Evolutionary conservation across 2,329 filamentous ascomycete species (phyloP).

Genomic region (Akanthomyces lecanii): DNA sequence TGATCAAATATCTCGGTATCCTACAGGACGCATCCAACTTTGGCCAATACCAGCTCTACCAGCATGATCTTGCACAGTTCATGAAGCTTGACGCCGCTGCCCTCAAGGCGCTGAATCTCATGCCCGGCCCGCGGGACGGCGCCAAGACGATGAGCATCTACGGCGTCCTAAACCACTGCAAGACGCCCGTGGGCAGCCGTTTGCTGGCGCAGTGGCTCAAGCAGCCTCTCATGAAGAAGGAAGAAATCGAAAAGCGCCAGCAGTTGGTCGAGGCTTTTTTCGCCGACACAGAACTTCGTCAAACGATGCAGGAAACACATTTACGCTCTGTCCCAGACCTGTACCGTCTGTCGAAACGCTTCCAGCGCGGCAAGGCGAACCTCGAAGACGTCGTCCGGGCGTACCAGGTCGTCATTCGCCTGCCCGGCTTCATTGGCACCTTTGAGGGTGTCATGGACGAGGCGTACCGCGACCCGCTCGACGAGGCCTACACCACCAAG

Average conservation of each 20-base stretch:
- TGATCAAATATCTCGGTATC: slow-evolving; percentile 91
- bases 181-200: slow-evolving; percentile 87
- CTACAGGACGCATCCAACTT: slow-evolving; percentile 92
- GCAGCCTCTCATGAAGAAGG: slow-evolving; percentile 88
- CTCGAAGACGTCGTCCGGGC: slow-evolving; percentile 93
- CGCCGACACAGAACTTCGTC: slow-evolving; percentile 84
- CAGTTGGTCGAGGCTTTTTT: slow-evolving; percentile 95
- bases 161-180: slow-evolving; percentile 93
- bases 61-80: slow-evolving; percentile 92
- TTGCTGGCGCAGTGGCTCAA: slow-evolving; percentile 95
- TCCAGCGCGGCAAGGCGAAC: slow-evolving; percentile 85
- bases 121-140: slow-evolving; percentile 92
- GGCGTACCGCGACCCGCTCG: slow-evolving; percentile 79
- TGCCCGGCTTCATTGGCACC: slow-evolving; percentile 85
- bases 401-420: slow-evolving; percentile 88
- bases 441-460: slow-evolving; percentile 96
- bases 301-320: slow-evolving; percentile 96
- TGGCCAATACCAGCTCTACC: slow-evolving; percentile 93
- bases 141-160: slow-evolving; percentile 97
- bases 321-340: slow-evolving; percentile 89
- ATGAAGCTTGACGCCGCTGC: slow-evolving; percentile 98
- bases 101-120: slow-evolving; percentile 88
- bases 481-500: slow-evolving; percentile 81
- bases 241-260: slow-evolving; percentile 85
- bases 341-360: slow-evolving; percentile 88